Conservation (phyloP, 2,329 filamentous ascomycete genomes). For the Aureobasidium zeae region DNA sequence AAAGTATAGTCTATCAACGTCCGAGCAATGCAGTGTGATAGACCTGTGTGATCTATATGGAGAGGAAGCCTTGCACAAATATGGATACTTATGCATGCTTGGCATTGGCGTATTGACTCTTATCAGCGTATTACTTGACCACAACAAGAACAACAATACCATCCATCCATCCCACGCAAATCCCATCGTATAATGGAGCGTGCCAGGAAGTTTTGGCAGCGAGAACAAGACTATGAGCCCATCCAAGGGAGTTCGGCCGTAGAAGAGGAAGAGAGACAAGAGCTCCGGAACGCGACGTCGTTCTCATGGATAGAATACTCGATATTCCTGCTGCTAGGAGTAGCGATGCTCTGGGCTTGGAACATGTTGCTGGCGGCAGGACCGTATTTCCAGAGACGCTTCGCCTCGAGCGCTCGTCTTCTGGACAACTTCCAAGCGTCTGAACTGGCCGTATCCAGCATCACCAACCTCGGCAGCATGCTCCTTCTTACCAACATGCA, state of each 20-base stretch:
- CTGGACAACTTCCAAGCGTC: conserved; percentile 78
- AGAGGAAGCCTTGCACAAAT: too few relatives aligned
- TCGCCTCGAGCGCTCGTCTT: conserved; percentile 61
- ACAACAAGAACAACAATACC: too few relatives aligned
- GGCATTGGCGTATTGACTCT: too few relatives aligned
- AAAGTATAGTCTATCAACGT: too few relatives aligned
- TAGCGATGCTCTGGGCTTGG: conserved; percentile 98
- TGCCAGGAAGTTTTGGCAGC: conserved; percentile 24
- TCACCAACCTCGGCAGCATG: conserved; percentile 71
- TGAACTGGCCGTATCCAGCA: conserved; percentile 75
- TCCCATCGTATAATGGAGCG: conserved; percentile 18
- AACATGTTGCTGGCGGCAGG: conserved; percentile 97
- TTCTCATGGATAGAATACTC: conserved; percentile 84
- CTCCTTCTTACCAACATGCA: conserved; percentile 72
- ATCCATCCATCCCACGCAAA: neutral
- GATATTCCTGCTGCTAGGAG: conserved; percentile 75
- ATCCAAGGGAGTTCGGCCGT: conserved; percentile 21
- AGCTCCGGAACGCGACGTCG: neutral
- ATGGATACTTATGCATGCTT: conserved; percentile 5
- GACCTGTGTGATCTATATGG: too few relatives aligned
- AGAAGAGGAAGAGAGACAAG: conserved; percentile 17
- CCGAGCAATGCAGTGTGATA: too few relatives aligned
- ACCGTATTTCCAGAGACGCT: conserved; percentile 83
- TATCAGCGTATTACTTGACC: too few relatives aligned
- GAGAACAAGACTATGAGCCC: conserved; percentile 27